phyloP scores from a whole-genome alignment of 768 basidiomycete species.

The Nidularia sp. region DNA sequence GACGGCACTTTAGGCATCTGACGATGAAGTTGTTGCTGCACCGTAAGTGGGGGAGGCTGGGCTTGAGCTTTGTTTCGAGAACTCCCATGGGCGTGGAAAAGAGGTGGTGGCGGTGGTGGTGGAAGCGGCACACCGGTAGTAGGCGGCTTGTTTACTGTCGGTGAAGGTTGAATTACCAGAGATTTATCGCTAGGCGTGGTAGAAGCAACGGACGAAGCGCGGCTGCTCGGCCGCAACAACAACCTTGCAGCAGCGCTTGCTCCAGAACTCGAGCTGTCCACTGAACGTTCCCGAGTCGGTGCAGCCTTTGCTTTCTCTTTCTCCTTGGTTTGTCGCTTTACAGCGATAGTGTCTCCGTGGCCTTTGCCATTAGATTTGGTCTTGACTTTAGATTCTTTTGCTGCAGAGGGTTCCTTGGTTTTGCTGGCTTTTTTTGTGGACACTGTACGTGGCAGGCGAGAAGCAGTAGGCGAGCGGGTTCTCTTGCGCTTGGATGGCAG shows the following conservation, averaged over 20 bases:
- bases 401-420: not conserved
- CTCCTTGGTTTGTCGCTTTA: slow-evolving; percentile 19
- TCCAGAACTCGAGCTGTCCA: slow-evolving; percentile 29
- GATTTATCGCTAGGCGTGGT: slow-evolving; percentile 23
- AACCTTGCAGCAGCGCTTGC: slow-evolving; percentile 32
- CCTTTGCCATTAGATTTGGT: too few relatives aligned
- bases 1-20: slow-evolving; percentile 6
- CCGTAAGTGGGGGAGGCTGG: slow-evolving; percentile 3
- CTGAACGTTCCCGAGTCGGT: slow-evolving; percentile 10
- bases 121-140: slow-evolving; percentile 11
- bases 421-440: not conserved
- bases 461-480: not conserved
- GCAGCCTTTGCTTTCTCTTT: slow-evolving; percentile 28
- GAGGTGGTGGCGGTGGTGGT: slow-evolving; percentile 18
- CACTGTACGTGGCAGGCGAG: not conserved
- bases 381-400: slow-evolving; percentile 5
- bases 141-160: slow-evolving; percentile 20
- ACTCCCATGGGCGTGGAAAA: slow-evolving; percentile 34
- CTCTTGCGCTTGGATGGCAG: not conserved
- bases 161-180: slow-evolving; percentile 17
- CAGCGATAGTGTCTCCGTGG: slow-evolving; percentile 5
- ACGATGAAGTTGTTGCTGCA: slow-evolving; percentile 9
- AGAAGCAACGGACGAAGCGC: slow-evolving; percentile 50
- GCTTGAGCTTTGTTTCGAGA: not conserved
- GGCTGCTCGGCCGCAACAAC: slow-evolving; percentile 25